Base-by-base conservation (phyloP, 2,329 filamentous ascomycete genomes). In the Monosporascus ibericus region DNA sequence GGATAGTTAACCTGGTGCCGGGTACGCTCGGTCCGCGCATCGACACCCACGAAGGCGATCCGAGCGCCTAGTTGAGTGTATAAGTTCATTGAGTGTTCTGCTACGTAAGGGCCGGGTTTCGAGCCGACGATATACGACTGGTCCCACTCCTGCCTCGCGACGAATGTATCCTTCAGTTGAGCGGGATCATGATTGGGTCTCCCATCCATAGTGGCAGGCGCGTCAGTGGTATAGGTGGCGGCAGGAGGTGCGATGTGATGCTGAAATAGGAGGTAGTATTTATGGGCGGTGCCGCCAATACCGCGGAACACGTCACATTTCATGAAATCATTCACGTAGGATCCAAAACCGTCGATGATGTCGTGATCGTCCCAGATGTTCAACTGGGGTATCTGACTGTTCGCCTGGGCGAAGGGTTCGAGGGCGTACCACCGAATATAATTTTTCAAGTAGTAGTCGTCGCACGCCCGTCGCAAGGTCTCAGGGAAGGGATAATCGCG, bases 301-400 rank as follows among this genome's bases (percentile, higher is more conserved):
- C 94, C 94, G 44, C 88, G 87, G 70, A 99, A 97, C 6, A 99
- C 90, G 47, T 90, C 81, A 49, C 90, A 94, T 62, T 81, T 83
- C 91, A 97, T 97, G 66, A 97, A 97, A 38, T 91, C 84, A 63
- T 96, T 85, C 25, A 91, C 85, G 69, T 99, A 99, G 0, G 91
- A 96, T 4, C 94, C 94, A 66, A 90, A 99, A 0, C 94, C 94
- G 69, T 92, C 87, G 60, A 92, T 94, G 59, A 92, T 91, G 72
- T 94, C 89, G 68, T 97, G 94, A 62, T 99, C 94, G 68, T 99
- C 94, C 92, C 92, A 99, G 44, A 99, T 89, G 65, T 97, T 99
- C 59, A 99, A 74, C 81, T 96, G 95, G 1, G 94, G 86, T 56
- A 99, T 97, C 68, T 96, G 91, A 2, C 88, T 87, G 60, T 92